Evolutionary conservation across 805 yeast genomes (phyloP), one percentile per base, ranked within the genome.

Genomic region (Kazachstania africana): DNA sequence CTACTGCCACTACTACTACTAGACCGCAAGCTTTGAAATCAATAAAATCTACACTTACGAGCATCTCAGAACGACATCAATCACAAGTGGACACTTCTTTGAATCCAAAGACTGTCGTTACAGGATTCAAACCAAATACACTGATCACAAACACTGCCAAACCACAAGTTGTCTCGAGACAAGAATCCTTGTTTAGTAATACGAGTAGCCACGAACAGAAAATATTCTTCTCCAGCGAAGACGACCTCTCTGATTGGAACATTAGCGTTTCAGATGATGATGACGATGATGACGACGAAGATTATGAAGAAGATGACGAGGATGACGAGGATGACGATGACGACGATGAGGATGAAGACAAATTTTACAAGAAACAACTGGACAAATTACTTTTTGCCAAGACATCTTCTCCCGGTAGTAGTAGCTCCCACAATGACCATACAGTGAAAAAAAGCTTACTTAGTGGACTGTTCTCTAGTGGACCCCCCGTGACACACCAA

Each of bases 191-290:
- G 6, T 36, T 24, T 17, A 17, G 17, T 13, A 28, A 6, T 15
- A 26, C 13, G 12, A 31, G 35, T 12, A 23, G 13, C 12, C 34
- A 34, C 10, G 34, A 40, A 14, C 42, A 47, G 15, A 45, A 43
- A 17, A 37, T 50, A 17, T 53, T 50, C 26, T 45, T 53, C 29
- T 50, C 57, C 26, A 50, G 57, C 27, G 61, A 54, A 16, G 60
- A 53, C 20, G 56, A 52, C 12, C 55, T 48, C 22, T 52, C 59
- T 4, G 57, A 48, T 31, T 52, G 55, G 55, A 48, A 52, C 30
- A 41, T 50, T n/a, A 28, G 45, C 3, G 42, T 49, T 3, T 50
- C 45, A 25, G 55, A 50, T 20, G 42, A 46, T 8, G 45, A 40
- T 8, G 38, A 45, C 16, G 45, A 42, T 13, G 36, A 36, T 32